phyloP scores from a whole-genome alignment of 116 monocot species.

The Zostera marina region DNA sequence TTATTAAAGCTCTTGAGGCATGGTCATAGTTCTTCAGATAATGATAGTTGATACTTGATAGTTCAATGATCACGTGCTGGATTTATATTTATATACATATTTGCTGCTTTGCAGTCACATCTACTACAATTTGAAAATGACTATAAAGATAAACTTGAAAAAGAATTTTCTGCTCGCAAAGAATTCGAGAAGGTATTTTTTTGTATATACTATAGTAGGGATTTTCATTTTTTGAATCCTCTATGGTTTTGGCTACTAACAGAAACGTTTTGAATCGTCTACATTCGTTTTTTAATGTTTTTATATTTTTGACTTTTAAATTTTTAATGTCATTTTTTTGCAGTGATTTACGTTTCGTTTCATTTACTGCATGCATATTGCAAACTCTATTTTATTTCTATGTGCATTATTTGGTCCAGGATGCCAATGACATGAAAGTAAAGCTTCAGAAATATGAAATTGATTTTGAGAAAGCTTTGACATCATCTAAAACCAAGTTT shows the following conservation, averaged over 20 bases:
- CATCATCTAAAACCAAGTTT: conserved; percentile 38
- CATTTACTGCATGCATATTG: background rate
- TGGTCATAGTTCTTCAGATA: background rate
- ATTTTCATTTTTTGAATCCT: background rate
- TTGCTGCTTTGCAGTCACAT: conserved; percentile 40
- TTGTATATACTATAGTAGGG: background rate
- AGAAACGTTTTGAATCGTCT: background rate
- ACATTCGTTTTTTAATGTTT: background rate
- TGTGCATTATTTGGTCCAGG: conserved; percentile 16
- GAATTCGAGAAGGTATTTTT: conserved; percentile 55
- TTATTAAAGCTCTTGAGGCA: conserved; percentile 93
- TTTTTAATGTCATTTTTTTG: background rate
- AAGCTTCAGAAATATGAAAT: conserved; percentile 62
- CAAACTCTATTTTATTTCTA: background rate
- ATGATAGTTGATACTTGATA: no score
- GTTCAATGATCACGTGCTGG: background rate
- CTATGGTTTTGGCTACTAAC: background rate
- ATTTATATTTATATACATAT: conserved; percentile 1
- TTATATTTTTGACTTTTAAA: background rate
- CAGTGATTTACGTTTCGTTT: background rate
- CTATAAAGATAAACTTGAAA: conserved; percentile 72
- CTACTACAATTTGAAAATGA: conserved; percentile 73
- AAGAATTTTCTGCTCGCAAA: conserved; percentile 37
- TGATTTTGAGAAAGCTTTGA: conserved; percentile 75
- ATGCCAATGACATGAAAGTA: conserved; percentile 37